Evolutionary conservation across 805 yeast genomes (phyloP).

Genomic region (Yarrowia alimentaria): DNA sequence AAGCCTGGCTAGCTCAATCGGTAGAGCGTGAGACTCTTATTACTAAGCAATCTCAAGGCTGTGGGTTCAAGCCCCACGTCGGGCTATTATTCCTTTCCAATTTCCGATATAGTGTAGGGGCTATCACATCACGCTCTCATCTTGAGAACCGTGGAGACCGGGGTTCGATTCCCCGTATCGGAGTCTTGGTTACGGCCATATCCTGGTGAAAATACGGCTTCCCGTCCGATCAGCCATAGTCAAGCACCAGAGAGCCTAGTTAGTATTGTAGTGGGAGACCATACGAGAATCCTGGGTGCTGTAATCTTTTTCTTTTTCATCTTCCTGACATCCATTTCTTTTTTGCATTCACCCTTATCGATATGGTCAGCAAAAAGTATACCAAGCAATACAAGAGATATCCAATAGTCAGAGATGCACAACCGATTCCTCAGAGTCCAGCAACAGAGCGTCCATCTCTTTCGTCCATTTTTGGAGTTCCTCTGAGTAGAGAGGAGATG

Average conservation of each 20-base stretch:
- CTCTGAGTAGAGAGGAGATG: conserved; percentile 3
- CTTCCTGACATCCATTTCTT: too few species aligned
- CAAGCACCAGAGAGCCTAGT: conserved; percentile 26
- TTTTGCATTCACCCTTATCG: background rate
- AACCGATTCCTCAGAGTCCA: background rate
- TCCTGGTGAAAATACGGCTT: conserved; percentile 27
- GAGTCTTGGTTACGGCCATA: conserved; percentile 26
- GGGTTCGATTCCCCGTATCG: conserved; percentile 28
- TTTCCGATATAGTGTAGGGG: conserved; percentile 27
- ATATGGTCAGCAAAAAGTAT: conserved; percentile 9
- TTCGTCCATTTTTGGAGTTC: conserved; percentile 5
- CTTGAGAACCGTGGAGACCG: conserved; percentile 25
- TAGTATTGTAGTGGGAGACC: conserved; percentile 28
- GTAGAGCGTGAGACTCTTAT: conserved; percentile 24
- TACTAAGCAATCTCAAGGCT: conserved; percentile 7
- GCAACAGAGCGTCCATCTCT: background rate
- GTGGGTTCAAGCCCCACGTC: conserved; percentile 25
- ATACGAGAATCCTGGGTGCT: conserved; percentile 26
- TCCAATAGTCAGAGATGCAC: background rate
- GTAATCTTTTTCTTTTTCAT: conserved; percentile 19
- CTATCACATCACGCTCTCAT: conserved; percentile 28
- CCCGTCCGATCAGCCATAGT: conserved; percentile 27
- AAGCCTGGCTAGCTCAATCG: conserved; percentile 19
- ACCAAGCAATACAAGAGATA: conserved; percentile 19
- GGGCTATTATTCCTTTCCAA: too few species aligned